Conservation (phyloP, 2,329 filamentous ascomycete species). For the Stylonectria norvegica region DNA sequence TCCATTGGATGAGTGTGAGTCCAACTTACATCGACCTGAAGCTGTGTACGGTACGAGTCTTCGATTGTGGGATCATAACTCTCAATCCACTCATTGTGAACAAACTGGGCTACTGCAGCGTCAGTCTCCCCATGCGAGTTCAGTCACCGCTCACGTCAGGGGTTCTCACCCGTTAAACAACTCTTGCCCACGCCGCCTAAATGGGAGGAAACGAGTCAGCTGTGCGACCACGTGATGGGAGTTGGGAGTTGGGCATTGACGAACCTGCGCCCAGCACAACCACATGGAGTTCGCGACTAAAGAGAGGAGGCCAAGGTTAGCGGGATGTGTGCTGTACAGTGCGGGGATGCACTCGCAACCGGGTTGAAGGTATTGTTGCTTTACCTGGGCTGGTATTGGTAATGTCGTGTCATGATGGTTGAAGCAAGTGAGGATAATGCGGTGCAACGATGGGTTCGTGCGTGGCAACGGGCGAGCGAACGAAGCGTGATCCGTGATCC, state of each 20-base stretch:
- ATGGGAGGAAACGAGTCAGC: constrained; percentile 31
- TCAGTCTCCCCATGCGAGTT: constrained; percentile 16
- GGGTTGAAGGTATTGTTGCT: background rate
- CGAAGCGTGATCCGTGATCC: too few relatives aligned
- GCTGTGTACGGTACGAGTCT: constrained; percentile 71
- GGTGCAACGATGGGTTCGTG: constrained; percentile 8
- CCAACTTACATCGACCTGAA: constrained; percentile 80
- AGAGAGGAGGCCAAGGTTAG: constrained; percentile 17
- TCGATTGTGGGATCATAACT: constrained; percentile 78
- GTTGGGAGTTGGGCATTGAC: constrained; percentile 28
- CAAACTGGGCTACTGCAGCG: constrained; percentile 69
- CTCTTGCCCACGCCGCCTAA: constrained; percentile 87
- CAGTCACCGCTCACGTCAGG: constrained; percentile 6
- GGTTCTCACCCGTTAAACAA: constrained; percentile 73
- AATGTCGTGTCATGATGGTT: constrained; percentile 27
- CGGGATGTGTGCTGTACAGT: background rate
- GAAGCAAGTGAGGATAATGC: constrained; percentile 6
- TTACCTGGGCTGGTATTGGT: constrained; percentile 29
- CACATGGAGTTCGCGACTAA: constrained; percentile 74
- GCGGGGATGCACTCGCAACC: background rate
- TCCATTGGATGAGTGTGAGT: background rate
- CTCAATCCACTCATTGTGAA: constrained; percentile 92
- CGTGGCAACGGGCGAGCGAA: constrained; percentile 6
- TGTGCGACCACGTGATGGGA: constrained; percentile 13
- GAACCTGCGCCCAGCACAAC: constrained; percentile 77